phyloP scores from a whole-genome alignment of 208 protist species.

The Trypanosomatidae sp. region DNA sequence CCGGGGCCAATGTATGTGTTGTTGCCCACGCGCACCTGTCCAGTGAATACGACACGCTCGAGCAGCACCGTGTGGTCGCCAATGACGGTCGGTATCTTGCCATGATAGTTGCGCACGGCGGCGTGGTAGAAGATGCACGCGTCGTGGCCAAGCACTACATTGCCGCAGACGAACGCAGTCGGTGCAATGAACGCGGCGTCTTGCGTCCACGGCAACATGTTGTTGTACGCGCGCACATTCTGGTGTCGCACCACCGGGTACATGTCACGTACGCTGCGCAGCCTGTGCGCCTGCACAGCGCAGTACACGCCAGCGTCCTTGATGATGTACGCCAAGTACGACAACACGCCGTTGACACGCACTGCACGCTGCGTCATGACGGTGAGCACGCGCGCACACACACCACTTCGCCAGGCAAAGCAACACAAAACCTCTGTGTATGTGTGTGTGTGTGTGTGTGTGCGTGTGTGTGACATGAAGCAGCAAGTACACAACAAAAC shows the following conservation, averaged over 20 bases:
- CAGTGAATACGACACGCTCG: constrained; percentile 75
- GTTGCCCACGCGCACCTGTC: constrained; percentile 54
- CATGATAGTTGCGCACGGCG: constrained; percentile 81
- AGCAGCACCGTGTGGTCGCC: constrained; percentile 74
- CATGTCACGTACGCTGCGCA: constrained; percentile 43
- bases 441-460: too few species aligned
- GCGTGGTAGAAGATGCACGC: constrained; percentile 80
- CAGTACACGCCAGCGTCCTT: constrained; percentile 72
- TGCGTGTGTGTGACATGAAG: too few species aligned
- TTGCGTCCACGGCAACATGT: constrained; percentile 76
- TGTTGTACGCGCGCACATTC: constrained; percentile 72
- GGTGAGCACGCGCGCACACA: too few species aligned
- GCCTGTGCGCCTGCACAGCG: constrained; percentile 48
- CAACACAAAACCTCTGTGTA: too few species aligned
- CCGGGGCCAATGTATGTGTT: constrained; percentile 50
- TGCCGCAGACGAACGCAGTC: constrained; percentile 69
- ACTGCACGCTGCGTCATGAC: too few species aligned
- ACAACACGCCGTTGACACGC: too few species aligned
- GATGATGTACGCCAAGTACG: constrained; percentile 76
- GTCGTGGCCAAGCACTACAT: constrained; percentile 73
- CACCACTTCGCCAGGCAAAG: too few species aligned
- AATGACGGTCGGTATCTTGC: constrained; percentile 29
- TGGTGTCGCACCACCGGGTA: constrained; percentile 82
- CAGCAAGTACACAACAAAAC: too few species aligned
- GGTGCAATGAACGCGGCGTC: constrained; percentile 82